Evolutionary conservation across 2,329 filamentous ascomycete species (phyloP).

Genomic region (Shiraia bambusicola): DNA sequence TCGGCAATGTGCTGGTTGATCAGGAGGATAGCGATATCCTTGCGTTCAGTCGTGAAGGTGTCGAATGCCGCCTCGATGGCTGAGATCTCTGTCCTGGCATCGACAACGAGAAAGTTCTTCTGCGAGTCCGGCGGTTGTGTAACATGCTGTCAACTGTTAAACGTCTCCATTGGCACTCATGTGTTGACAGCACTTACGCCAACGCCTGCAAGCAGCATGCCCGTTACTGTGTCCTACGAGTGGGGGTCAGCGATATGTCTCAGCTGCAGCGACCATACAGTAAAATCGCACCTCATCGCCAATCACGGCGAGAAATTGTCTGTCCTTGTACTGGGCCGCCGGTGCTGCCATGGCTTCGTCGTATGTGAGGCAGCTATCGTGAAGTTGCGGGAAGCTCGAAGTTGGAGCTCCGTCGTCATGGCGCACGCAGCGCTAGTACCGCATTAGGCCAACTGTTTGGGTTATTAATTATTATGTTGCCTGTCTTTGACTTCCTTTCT

Average conservation of each 20-base stretch:
- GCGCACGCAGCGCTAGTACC: conserved; percentile 20
- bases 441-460: conserved; percentile 27
- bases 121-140: conserved; percentile 83
- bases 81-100: conserved; percentile 85
- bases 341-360: conserved; percentile 58
- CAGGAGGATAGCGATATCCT: conserved; percentile 93
- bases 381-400: conserved; percentile 20
- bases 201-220: conserved; percentile 90
- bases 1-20: conserved; percentile 99
- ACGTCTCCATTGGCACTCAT: conserved; percentile 1
- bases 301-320: conserved; percentile 96
- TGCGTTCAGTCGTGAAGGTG: conserved; percentile 81
- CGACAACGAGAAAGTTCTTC: conserved; percentile 98
- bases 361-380: conserved; percentile 17
- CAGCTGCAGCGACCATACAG: not conserved
- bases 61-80: conserved; percentile 90
- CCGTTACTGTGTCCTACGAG: conserved; percentile 86
- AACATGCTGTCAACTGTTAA: conserved; percentile 68
- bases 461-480: too few species aligned
- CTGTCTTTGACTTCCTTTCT: conserved; percentile 11
- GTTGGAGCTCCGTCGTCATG: conserved; percentile 29
- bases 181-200: conserved; percentile 62
- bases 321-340: conserved; percentile 67
- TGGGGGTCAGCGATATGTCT: conserved; percentile 13
- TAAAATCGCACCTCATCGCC: conserved; percentile 75